Base-by-base conservation (phyloP, 1,284 basidiomycete genomes). In the Trichosporon coremiiforme region DNA sequence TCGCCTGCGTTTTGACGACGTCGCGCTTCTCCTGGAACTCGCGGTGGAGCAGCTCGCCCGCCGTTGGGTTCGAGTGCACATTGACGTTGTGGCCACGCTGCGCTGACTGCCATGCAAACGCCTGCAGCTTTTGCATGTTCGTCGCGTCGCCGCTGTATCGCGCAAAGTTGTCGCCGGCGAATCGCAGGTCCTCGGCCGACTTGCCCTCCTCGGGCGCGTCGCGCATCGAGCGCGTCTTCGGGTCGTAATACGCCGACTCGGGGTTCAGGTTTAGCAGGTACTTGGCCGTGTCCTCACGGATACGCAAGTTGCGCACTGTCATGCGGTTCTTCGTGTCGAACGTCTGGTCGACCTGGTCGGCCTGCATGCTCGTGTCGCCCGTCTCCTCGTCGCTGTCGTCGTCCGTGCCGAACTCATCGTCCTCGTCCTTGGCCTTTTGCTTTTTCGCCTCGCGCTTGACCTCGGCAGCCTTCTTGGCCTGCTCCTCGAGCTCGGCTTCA, bases 151-250 rank as follows among this genome's bases (percentile, higher is more conserved):
- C 96, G 35, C 92, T 91, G 78, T 87, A 90, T 29, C 96, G 91
- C 68, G 90, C 86, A 84, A 98, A 99, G 84, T 99, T 98, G 84
- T 99, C 97, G 13, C 96, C 96, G 9, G 95, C 94, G 78, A 97
- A 98, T 78, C 87, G 87, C 45, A 94, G 91, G 80, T 98, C 96
- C 83, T 98, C 94, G 12, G 92, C 86, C 1, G 89, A 85, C 38
- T 93, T 85, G 75, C 90, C 88, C 76, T 89, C 89, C 15, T 90
- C 77, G 0, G 97, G 96, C 47, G 96, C 95, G 79, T 99, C 96
- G 83, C 97, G 92, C 97, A 99, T 99, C 3, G 96, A 97, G 75
- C 97, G 90, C 31, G 97, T 99, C 86, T 99, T 99, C 65, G 97
- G 97, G 80, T 99, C 97, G 81, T 99, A 99, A 86, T 99, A 97